Base-by-base conservation (phyloP, 2,329 filamentous ascomycete species). In the Aureobasidium sp. region DNA sequence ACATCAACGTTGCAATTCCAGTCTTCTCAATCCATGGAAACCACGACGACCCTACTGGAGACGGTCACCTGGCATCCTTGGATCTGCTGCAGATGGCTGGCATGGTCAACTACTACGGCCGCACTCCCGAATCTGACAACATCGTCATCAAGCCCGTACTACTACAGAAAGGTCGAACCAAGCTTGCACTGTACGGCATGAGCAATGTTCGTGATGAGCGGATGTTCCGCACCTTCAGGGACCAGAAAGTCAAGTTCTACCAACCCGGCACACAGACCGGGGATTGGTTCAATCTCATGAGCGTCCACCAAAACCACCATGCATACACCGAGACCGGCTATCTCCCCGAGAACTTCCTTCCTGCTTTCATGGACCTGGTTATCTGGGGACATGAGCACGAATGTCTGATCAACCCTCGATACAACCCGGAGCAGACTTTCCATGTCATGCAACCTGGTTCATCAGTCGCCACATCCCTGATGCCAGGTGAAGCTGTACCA, bases 11-110 rank as follows among this genome's bases (percentile, higher is more conserved):
- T 64, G 90, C 92, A 1, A 97, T 97, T 61, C 94, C 94, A 0
- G 91, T 99, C 31, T 99, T 99, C 72, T 96, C 93, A 0, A 99
- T 99, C 44, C 95, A 99, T 69, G 94, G 94, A 49, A 99, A 99
- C 70, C 94, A 99, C 72, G 94, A 99, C 71, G 94, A 99, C 71
- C 94, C 94, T 0, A 95, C 92, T n/a, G 94, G 94, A 11, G 92
- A 97, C 69, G 94, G 92, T 12, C 90, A 96, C 72, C 87, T 88
- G 66, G 95, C 94, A 65, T 92, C 93, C 0, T 81, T 99, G 12
- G 94, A 99, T 72, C 76, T 99, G 17, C 81, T 99, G 4, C 91
- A 97, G 72, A 88, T 94, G 1, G 91, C 92, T 0, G 94, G 94
- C 0, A 78, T 99, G 15, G 80, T 99, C 68, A 99, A 99, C 74